Evolutionary conservation across 2,329 filamentous ascomycete species (phyloP).

Genomic region (Neonectria sp.): DNA sequence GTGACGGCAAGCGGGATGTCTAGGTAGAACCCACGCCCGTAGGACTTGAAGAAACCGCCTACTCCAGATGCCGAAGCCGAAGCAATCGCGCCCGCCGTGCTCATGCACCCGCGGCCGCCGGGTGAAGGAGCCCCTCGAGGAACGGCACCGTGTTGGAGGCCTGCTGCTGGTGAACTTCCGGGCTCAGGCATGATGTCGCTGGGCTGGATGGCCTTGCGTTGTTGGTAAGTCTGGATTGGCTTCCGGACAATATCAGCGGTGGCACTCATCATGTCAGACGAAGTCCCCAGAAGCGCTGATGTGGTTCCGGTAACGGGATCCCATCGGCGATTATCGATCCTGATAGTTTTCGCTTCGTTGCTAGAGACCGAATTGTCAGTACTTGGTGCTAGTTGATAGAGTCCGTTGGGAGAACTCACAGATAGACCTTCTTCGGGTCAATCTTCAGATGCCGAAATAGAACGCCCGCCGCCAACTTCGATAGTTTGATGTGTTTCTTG

Average conservation of each 20-base stretch:
- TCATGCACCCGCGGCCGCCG: background rate
- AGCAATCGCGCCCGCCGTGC: slow-evolving; percentile 27
- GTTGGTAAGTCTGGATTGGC: slow-evolving; percentile 34
- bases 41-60: slow-evolving; percentile 38
- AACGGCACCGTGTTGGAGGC: background rate
- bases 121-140: background rate
- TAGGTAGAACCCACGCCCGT: slow-evolving; percentile 27
- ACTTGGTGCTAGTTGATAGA: background rate
- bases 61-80: slow-evolving; percentile 30
- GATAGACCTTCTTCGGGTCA: slow-evolving; percentile 30
- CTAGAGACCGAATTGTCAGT: slow-evolving; percentile 9
- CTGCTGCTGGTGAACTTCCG: background rate
- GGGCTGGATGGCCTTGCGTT: slow-evolving; percentile 6
- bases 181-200: background rate
- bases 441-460: slow-evolving; percentile 26
- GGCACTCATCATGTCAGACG: slow-evolving; percentile 26
- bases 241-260: slow-evolving; percentile 32
- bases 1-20: slow-evolving; percentile 37
- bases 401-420: background rate
- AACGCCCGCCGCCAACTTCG: slow-evolving; percentile 35
- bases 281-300: slow-evolving; percentile 26
- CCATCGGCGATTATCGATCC: slow-evolving; percentile 36
- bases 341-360: slow-evolving; percentile 30
- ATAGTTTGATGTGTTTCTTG: slow-evolving; percentile 25
- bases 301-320: slow-evolving; percentile 36